A percentile compares a stretch with the other conserved stretches of the same genome.
Conservation (phyloP, 306 rosid species). For the Sindora glabra region DNA sequence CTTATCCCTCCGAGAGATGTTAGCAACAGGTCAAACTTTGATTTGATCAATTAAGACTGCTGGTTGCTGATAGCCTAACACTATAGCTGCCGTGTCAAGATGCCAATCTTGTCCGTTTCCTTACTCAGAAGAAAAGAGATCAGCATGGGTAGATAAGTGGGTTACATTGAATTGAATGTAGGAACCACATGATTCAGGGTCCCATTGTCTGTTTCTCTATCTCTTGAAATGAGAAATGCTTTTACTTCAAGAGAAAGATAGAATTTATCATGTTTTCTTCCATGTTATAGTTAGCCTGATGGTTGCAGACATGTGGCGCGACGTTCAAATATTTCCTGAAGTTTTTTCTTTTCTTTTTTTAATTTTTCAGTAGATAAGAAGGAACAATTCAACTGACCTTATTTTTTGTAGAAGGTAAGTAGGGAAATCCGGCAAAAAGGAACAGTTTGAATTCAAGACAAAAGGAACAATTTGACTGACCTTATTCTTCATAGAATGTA, state of each 20-base stretch:
- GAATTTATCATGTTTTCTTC: not conserved
- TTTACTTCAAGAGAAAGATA: no score
- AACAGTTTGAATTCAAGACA: not conserved
- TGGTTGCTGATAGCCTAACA: not conserved
- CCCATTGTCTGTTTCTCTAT: no score
- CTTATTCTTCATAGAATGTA: conserved; percentile 47
- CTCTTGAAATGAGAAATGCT: no score
- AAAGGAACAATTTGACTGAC: not conserved
- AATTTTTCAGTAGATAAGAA: no score
- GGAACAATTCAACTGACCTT: no score
- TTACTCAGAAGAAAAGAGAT: no score
- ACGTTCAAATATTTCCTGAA: not conserved
- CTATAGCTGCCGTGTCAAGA: not conserved
- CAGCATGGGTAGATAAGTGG: no score
- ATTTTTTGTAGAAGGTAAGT: no score
- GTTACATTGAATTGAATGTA: no score
- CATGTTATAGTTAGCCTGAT: not conserved
- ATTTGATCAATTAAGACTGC: not conserved
- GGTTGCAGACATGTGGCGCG: not conserved
- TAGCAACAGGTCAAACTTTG: conserved; percentile 1
- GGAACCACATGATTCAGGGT: no score
- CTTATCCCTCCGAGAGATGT: conserved; percentile 93
- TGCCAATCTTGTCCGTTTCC: no score
- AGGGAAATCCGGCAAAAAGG: no score
- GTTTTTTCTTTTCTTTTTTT: not conserved